Evolutionary conservation across 2,329 filamentous ascomycete genomes (phyloP).

Genomic region (Rhynchosporium graminicola): DNA sequence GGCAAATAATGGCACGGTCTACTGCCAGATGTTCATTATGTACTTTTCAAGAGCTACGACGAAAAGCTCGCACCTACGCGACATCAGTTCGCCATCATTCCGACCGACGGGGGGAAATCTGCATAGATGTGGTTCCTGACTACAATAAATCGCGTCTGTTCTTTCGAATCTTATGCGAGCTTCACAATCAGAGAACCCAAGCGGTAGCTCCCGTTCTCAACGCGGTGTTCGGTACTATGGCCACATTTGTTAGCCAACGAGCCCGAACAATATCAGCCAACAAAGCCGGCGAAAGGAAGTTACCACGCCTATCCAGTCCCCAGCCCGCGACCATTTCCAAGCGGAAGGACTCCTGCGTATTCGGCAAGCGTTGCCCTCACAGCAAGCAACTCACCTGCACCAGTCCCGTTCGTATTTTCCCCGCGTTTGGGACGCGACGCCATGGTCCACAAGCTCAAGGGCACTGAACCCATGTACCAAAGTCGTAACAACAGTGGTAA

Average conservation of each 20-base stretch:
- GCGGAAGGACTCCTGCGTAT: conserved; percentile 11
- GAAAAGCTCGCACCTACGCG: neutral
- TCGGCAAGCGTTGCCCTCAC: neutral
- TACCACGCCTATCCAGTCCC: neutral
- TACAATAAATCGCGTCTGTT: neutral
- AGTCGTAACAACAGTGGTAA: conserved; percentile 1
- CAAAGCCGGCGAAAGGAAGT: neutral
- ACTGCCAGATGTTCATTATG: neutral
- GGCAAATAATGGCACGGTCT: neutral
- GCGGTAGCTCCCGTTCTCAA: conserved; percentile 17
- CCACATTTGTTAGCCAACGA: too few relatives aligned
- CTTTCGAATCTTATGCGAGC: conserved; percentile 3
- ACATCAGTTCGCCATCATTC: neutral
- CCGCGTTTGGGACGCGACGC: conserved; percentile 2
- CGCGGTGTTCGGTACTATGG: neutral
- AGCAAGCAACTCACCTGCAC: neutral
- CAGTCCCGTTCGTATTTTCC: conserved; percentile 4
- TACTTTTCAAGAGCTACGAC: neutral
- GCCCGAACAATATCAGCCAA: too few relatives aligned
- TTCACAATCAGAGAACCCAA: conserved; percentile 10
- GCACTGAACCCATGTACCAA: conserved; percentile 11
- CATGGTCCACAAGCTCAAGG: neutral
- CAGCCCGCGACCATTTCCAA: neutral
- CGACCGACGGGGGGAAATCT: neutral
- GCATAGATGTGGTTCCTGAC: conserved; percentile 4